Conservation (phyloP, 1,139 yeast genomes). For the Meyerozyma guilliermondii region DNA sequence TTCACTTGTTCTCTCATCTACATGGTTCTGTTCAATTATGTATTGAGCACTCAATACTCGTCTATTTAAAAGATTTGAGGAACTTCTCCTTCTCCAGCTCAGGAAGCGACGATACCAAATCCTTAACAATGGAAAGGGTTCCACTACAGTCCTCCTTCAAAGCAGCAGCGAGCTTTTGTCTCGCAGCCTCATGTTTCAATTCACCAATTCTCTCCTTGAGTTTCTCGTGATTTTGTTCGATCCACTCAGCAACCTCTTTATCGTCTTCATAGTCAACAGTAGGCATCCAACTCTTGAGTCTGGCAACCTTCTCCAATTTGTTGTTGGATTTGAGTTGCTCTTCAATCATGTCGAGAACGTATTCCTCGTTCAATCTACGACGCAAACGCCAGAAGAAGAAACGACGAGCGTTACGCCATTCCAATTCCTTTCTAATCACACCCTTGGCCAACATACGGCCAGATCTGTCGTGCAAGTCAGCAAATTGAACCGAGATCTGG, state of each 20-base stretch:
- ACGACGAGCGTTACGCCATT: constrained; percentile 87
- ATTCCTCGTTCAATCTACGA: constrained; percentile 92
- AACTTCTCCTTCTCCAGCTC: constrained; percentile 56
- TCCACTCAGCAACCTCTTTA: constrained; percentile 76
- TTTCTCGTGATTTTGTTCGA: constrained; percentile 68
- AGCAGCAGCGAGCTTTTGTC: constrained; percentile 55
- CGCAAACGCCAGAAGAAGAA: constrained; percentile 98
- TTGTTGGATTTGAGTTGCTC: constrained; percentile 57
- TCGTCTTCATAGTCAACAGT: constrained; percentile 70
- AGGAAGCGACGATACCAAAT: constrained; percentile 54
- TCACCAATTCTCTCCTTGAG: constrained; percentile 59
- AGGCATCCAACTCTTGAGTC: constrained; percentile 86
- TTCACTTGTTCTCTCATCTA: no score
- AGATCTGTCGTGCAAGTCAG: constrained; percentile 95
- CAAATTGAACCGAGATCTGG: constrained; percentile 92
- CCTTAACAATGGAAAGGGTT: constrained; percentile 56
- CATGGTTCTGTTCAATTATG: not conserved
- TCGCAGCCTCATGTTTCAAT: constrained; percentile 60
- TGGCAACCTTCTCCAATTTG: constrained; percentile 77
- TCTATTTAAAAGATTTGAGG: constrained; percentile 25
- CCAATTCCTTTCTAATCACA: constrained; percentile 75
- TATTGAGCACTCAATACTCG: no score
- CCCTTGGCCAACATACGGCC: constrained; percentile 98
- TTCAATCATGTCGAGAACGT: constrained; percentile 70
- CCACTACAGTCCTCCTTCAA: constrained; percentile 53